Percentiles rank a stretch among this genome's conserved stretches.
Conservation (phyloP, 2,329 filamentous ascomycete species). For the Aspergillus intermedius region DNA sequence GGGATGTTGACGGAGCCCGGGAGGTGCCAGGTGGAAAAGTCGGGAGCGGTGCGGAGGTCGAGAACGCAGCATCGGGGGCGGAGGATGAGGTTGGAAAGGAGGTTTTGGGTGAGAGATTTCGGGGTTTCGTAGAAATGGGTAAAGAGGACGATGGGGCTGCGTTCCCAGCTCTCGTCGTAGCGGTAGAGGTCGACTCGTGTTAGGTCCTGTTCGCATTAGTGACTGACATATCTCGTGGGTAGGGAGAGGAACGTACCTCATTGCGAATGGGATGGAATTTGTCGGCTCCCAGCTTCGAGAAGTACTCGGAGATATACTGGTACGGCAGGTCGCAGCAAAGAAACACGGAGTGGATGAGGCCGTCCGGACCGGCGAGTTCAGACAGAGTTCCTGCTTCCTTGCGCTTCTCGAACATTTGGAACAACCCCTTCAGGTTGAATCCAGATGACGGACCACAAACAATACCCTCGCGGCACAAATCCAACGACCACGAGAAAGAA, state of each 20-base stretch:
- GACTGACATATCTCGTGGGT: too few relatives aligned
- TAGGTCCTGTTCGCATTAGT: slow-evolving; percentile 32
- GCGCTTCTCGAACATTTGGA: slow-evolving; percentile 45
- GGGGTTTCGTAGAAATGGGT: slow-evolving; percentile 31
- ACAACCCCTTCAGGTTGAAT: slow-evolving; percentile 50
- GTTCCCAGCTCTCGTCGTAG: slow-evolving; percentile 53
- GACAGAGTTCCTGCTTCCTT: slow-evolving; percentile 42
- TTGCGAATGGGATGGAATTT: slow-evolving; percentile 48
- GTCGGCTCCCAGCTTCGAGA: slow-evolving; percentile 46
- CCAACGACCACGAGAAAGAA: slow-evolving; percentile 48
- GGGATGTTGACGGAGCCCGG: slow-evolving; percentile 43
- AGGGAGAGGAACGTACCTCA: slow-evolving; percentile 24
- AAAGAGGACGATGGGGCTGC: slow-evolving; percentile 35
- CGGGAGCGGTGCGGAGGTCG: slow-evolving; percentile 39
- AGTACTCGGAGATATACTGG: slow-evolving; percentile 57
- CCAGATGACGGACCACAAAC: slow-evolving; percentile 58
- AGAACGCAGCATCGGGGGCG: slow-evolving; percentile 33
- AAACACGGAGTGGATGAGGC: slow-evolving; percentile 51
- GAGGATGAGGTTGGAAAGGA: slow-evolving; percentile 18
- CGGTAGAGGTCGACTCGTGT: slow-evolving; percentile 47
- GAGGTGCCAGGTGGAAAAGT: slow-evolving; percentile 41
- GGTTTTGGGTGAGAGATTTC: slow-evolving; percentile 12
- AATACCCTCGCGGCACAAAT: slow-evolving; percentile 52
- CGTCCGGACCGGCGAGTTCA: slow-evolving; percentile 40
- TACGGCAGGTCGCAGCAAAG: slow-evolving; percentile 59